phyloP scores from a whole-genome alignment of 2,329 filamentous ascomycete genomes.

The Metarhizium anisopliae region DNA sequence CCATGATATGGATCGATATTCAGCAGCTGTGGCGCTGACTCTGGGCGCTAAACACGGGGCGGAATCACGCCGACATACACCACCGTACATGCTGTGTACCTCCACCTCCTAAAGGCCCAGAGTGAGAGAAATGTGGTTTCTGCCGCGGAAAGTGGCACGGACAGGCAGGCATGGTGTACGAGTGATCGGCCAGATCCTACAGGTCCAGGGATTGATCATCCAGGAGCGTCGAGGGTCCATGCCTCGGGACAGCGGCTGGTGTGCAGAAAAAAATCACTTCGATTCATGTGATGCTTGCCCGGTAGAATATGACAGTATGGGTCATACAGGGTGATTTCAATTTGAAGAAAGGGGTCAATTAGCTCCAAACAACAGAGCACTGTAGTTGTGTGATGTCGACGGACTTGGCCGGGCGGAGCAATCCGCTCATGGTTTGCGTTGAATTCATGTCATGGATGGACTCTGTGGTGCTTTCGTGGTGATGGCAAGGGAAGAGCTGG shows the following conservation, averaged over 20 bases:
- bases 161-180: not conserved
- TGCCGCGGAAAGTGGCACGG: not conserved
- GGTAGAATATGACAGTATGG: not conserved
- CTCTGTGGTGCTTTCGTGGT: not conserved
- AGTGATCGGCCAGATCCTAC: conserved; percentile 3
- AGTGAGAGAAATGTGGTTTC: not conserved
- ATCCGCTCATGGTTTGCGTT: too few species aligned
- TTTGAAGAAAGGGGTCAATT: not conserved
- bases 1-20: not conserved
- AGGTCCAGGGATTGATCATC: not conserved
- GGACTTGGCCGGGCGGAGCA: not conserved
- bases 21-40: not conserved
- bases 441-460: not conserved
- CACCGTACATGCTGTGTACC: not conserved
- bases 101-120: not conserved
- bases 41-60: not conserved
- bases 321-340: not conserved
- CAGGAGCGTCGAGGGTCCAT: not conserved
- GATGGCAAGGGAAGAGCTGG: not conserved
- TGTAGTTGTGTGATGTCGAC: not conserved
- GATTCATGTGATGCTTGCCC: not conserved
- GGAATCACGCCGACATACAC: not conserved
- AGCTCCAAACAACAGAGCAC: not conserved
- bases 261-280: not conserved
- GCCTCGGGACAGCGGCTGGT: not conserved